Percentiles rank a stretch among this genome's conserved stretches.
phyloP scores from a whole-genome alignment of 139 green algal species.

The Chlorella sorokiniana region DNA sequence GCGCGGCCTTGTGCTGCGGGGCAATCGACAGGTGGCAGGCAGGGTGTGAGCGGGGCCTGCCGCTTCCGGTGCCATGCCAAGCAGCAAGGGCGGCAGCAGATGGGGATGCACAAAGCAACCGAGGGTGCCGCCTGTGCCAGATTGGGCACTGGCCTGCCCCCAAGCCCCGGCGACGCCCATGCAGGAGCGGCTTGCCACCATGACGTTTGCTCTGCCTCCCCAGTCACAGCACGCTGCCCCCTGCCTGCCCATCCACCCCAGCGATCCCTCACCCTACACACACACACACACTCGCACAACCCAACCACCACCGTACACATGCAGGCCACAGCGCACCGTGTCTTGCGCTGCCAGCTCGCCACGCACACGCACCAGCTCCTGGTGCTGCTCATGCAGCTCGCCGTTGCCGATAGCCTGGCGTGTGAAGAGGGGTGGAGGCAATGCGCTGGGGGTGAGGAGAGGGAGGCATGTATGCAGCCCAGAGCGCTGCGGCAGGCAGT shows the following conservation, averaged over 20 bases:
- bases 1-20: not conserved
- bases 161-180: too few species aligned
- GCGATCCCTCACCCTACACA: not conserved
- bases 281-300: not conserved
- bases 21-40: not conserved
- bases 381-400: conserved; percentile 76
- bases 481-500: not conserved
- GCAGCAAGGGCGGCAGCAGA: too few species aligned
- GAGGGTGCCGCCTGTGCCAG: too few species aligned
- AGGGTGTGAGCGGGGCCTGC: not conserved
- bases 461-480: not conserved
- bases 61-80: too few species aligned
- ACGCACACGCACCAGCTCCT: conserved; percentile 67
- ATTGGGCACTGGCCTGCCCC: too few species aligned
- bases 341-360: conserved; percentile 36
- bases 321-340: not conserved
- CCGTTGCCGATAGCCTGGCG: conserved; percentile 78
- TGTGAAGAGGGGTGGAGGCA: not conserved
- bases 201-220: too few species aligned
- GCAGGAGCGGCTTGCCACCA: too few species aligned
- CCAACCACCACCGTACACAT: not conserved
- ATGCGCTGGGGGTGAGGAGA: not conserved
- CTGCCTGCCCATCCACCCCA: too few species aligned
- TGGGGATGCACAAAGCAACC: too few species aligned
- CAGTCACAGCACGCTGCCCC: too few species aligned